Evolutionary conservation across 306 rosid species (phyloP).

Genomic region (Medicago lupulina): DNA sequence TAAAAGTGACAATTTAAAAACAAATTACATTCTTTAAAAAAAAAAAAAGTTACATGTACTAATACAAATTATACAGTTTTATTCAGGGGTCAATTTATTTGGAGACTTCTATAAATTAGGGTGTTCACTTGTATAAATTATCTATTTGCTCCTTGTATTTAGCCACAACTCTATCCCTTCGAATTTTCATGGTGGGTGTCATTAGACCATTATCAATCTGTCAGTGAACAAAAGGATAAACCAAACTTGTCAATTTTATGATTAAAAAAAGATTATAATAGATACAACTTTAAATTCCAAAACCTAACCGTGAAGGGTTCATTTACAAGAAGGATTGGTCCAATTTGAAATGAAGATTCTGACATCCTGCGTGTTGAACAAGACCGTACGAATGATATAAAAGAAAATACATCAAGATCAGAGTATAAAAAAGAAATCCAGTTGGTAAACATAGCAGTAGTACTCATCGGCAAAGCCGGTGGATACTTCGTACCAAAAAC

Average conservation of each 20-base stretch:
- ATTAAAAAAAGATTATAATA: conserved; percentile 4
- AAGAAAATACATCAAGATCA: conserved; percentile 16
- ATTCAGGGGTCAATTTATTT: conserved; percentile 6
- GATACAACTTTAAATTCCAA: not conserved
- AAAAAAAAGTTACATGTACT: conserved; percentile 16
- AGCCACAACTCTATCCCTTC: conserved; percentile 72
- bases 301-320: conserved; percentile 82
- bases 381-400: conserved; percentile 2
- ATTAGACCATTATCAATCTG: conserved; percentile 88
- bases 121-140: conserved; percentile 56
- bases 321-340: conserved; percentile 76
- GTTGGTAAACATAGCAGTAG: not conserved
- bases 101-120: conserved; percentile 7
- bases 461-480: not conserved
- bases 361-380: conserved; percentile 63
- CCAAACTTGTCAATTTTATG: conserved; percentile 28
- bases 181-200: conserved; percentile 93
- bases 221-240: conserved; percentile 38
- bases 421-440: not conserved
- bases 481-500: not conserved
- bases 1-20: not conserved
- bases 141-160: conserved; percentile 73
- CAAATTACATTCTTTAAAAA: too few relatives aligned
- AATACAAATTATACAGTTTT: not conserved
- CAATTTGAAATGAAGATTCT: conserved; percentile 76